Evolutionary conservation across 169 alveolate species (phyloP).

Genomic region (Neospora caninum): DNA sequence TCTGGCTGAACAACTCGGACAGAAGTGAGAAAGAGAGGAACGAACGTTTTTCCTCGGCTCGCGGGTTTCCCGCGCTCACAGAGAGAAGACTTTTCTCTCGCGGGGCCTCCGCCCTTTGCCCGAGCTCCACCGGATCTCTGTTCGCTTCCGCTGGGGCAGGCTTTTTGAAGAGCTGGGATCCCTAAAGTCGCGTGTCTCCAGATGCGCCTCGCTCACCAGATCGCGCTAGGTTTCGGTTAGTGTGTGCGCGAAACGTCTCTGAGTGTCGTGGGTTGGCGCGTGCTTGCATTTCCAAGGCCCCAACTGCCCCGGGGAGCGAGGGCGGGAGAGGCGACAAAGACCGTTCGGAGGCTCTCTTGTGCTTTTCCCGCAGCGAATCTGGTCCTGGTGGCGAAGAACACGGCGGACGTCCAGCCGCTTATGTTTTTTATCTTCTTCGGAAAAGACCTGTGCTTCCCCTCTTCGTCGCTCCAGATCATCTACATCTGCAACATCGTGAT

Average conservation of each 20-base stretch:
- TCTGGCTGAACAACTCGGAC: conserved; percentile 58
- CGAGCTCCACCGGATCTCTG: background rate
- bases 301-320: background rate
- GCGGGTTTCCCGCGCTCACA: background rate
- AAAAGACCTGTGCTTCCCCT: conserved; percentile 8
- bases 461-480: background rate
- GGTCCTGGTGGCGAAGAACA: conserved; percentile 41
- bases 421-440: conserved; percentile 52
- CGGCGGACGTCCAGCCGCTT: conserved; percentile 51
- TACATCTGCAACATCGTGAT: conserved; percentile 33
- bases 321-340: background rate
- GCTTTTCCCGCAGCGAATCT: conserved; percentile 38
- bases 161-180: no score
- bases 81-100: background rate
- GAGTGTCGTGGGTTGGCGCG: background rate
- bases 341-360: no score
- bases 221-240: background rate
- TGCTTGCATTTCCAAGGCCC: background rate
- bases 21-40: conserved; percentile 39
- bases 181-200: background rate
- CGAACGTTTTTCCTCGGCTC: background rate
- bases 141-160: background rate
- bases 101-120: background rate
- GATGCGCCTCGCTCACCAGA: background rate
- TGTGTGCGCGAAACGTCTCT: background rate